Base-by-base conservation (phyloP, 148 eudicot species). In the Polygonum aviculare region DNA sequence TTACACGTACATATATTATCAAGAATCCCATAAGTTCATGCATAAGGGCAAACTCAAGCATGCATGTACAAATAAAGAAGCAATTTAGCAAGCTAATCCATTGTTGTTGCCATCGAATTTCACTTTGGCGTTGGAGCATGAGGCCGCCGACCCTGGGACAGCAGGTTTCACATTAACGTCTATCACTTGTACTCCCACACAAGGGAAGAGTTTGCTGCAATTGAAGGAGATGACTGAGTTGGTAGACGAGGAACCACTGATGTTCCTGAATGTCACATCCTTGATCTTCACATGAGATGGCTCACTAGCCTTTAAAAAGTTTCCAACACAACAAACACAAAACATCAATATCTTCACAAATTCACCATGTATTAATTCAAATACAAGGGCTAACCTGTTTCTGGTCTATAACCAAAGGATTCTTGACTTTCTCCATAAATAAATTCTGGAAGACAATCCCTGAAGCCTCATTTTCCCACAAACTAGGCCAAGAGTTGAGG, bases 401-500 rank as follows among this genome's bases (percentile, higher is more conserved):
- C 40, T 88, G 87, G 69, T 88, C 84, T 36, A 88, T 88, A 44
- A 80, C 63, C 21, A 88, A 82, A 2, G 87, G 84, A 67, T 81
- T 80, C 49, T 77, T 60, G 8, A 88, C 90, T 67, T 82, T 77
- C 8, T 78, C 77, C 79, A 88, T 78, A 8, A 82, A 51, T n/a
- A 85, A 31, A 74, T 88, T 73, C 76, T 88, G 79, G 36, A 35
- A 88, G 12, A 74, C 74, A 59, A 88, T 82, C 59, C 70, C 75
- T 4, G 80, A 77, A 59, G 84, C 86, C 49, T 44, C 50, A 12
- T 74, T 76, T 18, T 54, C 74, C 12, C 77, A 78, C 22, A 47
- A 39, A 33, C 86, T 87, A n/a, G 90, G 83, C 83, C 76, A 81
- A 41, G 88, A 76, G 83, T 83, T 87, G 51, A 87, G 31, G 73